phyloP scores from a whole-genome alignment of 441 rosid genomes.

The Gossypium gossypioides region DNA sequence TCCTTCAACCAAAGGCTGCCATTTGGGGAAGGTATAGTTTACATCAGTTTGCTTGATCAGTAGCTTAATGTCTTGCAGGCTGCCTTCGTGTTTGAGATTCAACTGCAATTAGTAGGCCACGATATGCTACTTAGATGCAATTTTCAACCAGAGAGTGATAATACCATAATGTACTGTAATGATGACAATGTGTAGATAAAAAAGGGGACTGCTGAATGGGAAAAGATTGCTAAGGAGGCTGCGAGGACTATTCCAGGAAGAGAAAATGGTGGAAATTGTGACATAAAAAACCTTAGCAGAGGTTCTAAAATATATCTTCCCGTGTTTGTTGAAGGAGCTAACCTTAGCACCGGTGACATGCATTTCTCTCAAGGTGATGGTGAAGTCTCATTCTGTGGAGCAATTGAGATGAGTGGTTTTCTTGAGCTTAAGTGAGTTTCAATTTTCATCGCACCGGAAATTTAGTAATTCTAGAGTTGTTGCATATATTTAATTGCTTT shows the following conservation, averaged over 20 bases:
- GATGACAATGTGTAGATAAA: conserved; percentile 37
- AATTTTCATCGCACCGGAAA: neutral
- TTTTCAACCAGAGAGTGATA: neutral
- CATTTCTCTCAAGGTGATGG: conserved; percentile 98
- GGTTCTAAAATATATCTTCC: conserved; percentile 85
- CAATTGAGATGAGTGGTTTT: conserved; percentile 95
- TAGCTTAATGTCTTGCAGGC: neutral
- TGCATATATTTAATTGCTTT: conserved; percentile 3
- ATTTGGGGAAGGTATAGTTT: conserved; percentile 55
- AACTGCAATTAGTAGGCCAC: neutral
- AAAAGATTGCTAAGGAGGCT: conserved; percentile 58
- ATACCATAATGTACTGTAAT: conserved; percentile 2
- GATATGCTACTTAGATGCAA: neutral
- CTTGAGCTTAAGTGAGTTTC: conserved; percentile 65
- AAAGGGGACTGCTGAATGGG: conserved; percentile 64
- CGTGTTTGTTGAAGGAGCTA: conserved; percentile 81
- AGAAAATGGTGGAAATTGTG: conserved; percentile 95
- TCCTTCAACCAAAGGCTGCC: conserved; percentile 69
- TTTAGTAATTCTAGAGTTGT: neutral
- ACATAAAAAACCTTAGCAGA: conserved; percentile 78
- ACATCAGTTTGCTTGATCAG: neutral
- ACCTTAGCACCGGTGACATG: conserved; percentile 88
- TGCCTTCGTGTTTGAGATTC: neutral
- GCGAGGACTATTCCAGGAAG: conserved; percentile 89
- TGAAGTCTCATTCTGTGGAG: conserved; percentile 85